Evolutionary conservation across 257 asterid genomes (phyloP).

Genomic region (Orobanche coerulescens): DNA sequence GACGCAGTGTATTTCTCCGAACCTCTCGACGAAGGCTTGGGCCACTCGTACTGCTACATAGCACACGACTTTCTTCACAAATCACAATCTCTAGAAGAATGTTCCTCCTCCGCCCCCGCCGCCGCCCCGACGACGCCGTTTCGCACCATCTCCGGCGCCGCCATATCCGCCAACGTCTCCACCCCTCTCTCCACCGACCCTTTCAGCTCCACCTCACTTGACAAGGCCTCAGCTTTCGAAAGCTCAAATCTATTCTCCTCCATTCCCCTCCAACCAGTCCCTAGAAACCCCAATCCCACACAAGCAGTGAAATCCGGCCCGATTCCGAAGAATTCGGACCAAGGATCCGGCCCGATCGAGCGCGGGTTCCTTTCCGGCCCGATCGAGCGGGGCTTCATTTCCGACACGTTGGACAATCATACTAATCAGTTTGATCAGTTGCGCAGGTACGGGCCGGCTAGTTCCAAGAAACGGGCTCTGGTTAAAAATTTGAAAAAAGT

Average conservation of each 20-base stretch:
- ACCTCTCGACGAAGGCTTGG: slow-evolving; percentile 79
- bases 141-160: slow-evolving; percentile 93
- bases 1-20: slow-evolving; percentile 36
- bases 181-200: slow-evolving; percentile 72
- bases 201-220: slow-evolving; percentile 25
- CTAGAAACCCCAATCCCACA: slow-evolving; percentile 26
- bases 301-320: slow-evolving; percentile 66
- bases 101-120: slow-evolving; percentile 36
- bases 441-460: slow-evolving; percentile 67
- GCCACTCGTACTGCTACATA: slow-evolving; percentile 88
- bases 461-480: slow-evolving; percentile 52
- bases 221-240: slow-evolving; percentile 83
- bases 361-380: slow-evolving; percentile 95
- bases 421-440: slow-evolving; percentile 54
- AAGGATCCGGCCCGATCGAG: slow-evolving; percentile 63
- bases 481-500: slow-evolving; percentile 43
- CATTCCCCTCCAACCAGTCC: slow-evolving; percentile 78
- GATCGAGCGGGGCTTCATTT: slow-evolving; percentile 68
- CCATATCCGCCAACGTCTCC: slow-evolving; percentile 84
- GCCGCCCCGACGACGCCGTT: slow-evolving; percentile 41
- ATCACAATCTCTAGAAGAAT: slow-evolving; percentile 34
- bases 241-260: slow-evolving; percentile 79
- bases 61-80: slow-evolving; percentile 54
- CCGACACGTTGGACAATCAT: slow-evolving; percentile 80
- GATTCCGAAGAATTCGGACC: slow-evolving; percentile 35